These are phyloP conservation scores for Mycena alexandri DNA, from an alignment of 768 basidiomycete genomes.

Conservation along the genomic window DNA sequence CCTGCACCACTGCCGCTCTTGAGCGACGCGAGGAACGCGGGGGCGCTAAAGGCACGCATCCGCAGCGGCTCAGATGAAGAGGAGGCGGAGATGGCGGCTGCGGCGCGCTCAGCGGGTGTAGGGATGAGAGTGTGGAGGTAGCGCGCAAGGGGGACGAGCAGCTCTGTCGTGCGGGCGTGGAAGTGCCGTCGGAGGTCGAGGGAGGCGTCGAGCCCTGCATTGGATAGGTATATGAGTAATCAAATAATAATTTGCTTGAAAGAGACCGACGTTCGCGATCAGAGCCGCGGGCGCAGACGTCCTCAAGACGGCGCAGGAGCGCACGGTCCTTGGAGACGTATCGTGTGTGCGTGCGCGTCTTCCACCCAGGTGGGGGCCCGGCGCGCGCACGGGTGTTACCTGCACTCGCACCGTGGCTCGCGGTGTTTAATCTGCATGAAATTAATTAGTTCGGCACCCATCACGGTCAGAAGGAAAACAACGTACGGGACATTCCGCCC, in stretches of 20 bases:
- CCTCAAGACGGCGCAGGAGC: constrained; percentile 80
- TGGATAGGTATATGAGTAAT: no score
- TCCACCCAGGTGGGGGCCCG: constrained; percentile 81
- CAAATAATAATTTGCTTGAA: background rate
- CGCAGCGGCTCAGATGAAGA: constrained; percentile 49
- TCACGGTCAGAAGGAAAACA: constrained; percentile 4
- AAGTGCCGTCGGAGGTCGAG: constrained; percentile 84
- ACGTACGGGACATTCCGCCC: constrained; percentile 62
- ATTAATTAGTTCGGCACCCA: constrained; percentile 34
- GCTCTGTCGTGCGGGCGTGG: constrained; percentile 83
- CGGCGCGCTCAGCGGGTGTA: constrained; percentile 67
- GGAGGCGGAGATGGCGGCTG: no score
- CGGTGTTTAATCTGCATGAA: constrained; percentile 34
- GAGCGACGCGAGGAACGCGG: constrained; percentile 79
- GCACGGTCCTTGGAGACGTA: constrained; percentile 87
- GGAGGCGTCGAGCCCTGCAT: constrained; percentile 70
- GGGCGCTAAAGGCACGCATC: constrained; percentile 78
- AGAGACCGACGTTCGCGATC: constrained; percentile 56
- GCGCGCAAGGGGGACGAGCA: constrained; percentile 90
- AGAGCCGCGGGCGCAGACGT: constrained; percentile 60
- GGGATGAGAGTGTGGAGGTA: constrained; percentile 93
- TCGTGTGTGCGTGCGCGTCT: constrained; percentile 81
- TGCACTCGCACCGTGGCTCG: constrained; percentile 34
- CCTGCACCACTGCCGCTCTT: constrained; percentile 51
- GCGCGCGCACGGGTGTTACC: constrained; percentile 47